phyloP scores from a whole-genome alignment of 805 yeast genomes.

The Saturnispora mendoncae region DNA sequence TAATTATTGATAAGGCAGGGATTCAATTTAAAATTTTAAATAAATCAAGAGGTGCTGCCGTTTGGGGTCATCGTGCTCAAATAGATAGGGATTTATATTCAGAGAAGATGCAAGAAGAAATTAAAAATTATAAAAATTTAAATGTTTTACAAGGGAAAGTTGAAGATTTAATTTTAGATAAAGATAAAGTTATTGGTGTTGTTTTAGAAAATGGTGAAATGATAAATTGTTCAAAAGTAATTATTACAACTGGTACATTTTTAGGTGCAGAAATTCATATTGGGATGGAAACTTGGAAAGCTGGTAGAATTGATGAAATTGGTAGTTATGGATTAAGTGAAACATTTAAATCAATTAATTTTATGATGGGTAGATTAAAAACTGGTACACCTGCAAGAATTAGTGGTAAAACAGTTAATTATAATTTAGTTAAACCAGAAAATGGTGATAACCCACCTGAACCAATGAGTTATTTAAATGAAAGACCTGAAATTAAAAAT shows the following conservation, averaged over 20 bases:
- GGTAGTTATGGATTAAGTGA: slow-evolving; percentile 85
- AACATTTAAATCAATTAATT: slow-evolving; percentile 70
- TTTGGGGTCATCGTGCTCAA: slow-evolving; percentile 97
- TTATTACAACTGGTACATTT: slow-evolving; percentile 93
- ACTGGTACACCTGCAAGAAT: slow-evolving; percentile 97
- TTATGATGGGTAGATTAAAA: slow-evolving; percentile 78
- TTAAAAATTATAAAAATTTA: slow-evolving; percentile 49
- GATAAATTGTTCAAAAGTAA: slow-evolving; percentile 55
- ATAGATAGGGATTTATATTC: slow-evolving; percentile 79
- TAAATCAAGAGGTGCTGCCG: slow-evolving; percentile 87
- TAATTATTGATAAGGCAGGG: slow-evolving; percentile 87
- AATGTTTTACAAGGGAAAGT: slow-evolving; percentile 65
- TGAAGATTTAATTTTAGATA: slow-evolving; percentile 65
- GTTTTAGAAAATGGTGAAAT: slow-evolving; percentile 59
- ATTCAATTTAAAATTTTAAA: slow-evolving; percentile 84
- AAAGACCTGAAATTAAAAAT: slow-evolving; percentile 47
- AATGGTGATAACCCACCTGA: slow-evolving; percentile 76
- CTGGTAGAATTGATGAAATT: slow-evolving; percentile 89
- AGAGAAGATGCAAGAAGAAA: slow-evolving; percentile 64
- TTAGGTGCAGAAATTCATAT: slow-evolving; percentile 91
- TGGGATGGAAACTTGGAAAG: slow-evolving; percentile 71
- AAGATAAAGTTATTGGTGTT: slow-evolving; percentile 41
- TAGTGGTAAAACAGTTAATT: slow-evolving; percentile 63
- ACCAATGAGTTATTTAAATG: slow-evolving; percentile 85
- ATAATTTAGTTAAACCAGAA: slow-evolving; percentile 52